phyloP scores from a whole-genome alignment of 2,329 filamentous ascomycete species.

The Hansfordia pulvinata region DNA sequence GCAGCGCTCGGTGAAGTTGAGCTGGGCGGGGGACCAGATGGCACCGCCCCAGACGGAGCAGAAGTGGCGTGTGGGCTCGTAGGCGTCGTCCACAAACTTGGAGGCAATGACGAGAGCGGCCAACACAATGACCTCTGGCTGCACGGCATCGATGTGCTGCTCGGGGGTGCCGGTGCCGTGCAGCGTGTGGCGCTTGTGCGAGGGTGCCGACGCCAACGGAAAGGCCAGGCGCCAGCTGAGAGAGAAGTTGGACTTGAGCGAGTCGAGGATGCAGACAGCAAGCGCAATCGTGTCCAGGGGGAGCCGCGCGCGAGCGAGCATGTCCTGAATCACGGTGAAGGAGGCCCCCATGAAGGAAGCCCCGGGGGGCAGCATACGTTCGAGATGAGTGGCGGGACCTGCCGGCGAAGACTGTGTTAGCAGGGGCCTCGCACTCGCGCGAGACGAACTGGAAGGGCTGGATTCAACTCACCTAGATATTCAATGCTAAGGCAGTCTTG shows the following conservation, averaged over 20 bases:
- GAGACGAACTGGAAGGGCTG: constrained; percentile 3
- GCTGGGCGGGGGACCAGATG: constrained; percentile 45
- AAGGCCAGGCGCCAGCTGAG: constrained; percentile 47
- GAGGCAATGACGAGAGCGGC: constrained; percentile 48
- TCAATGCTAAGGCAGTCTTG: constrained; percentile 27
- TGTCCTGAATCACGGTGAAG: constrained; percentile 42
- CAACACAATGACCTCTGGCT: constrained; percentile 50
- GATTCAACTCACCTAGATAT: constrained; percentile 22
- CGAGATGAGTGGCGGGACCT: constrained; percentile 54
- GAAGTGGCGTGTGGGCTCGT: constrained; percentile 39
- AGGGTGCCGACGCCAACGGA: constrained; percentile 24
- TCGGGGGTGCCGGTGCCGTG: constrained; percentile 15
- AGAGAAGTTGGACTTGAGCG: constrained; percentile 47
- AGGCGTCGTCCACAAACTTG: constrained; percentile 50
- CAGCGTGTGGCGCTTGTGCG: constrained; percentile 28
- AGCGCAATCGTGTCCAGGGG: constrained; percentile 49
- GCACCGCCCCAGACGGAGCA: constrained; percentile 36
- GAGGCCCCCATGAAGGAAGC: constrained; percentile 47
- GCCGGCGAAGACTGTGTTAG: constrained; percentile 1
- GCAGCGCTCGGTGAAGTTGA: constrained; percentile 49
- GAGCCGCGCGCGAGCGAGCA: constrained; percentile 42
- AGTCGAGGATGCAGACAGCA: constrained; percentile 53
- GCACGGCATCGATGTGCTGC: constrained; percentile 45
- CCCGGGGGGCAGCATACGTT: constrained; percentile 50
- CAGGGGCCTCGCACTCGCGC: neutral